Evolutionary conservation across 148 eudicot species (phyloP).

Genomic region (Simmondsia chinensis): DNA sequence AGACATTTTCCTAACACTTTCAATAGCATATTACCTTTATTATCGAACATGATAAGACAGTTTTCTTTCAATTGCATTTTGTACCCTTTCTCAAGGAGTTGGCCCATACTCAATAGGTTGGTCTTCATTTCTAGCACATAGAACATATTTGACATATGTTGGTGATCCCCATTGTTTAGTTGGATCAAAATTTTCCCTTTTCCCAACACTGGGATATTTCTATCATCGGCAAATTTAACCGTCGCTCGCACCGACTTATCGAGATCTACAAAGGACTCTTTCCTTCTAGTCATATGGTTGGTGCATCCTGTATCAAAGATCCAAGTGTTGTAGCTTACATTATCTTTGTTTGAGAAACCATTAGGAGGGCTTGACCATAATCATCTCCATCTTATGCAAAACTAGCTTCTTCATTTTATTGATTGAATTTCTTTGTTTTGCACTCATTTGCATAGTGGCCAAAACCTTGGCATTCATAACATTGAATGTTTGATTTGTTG

Average conservation of each 20-base stretch:
- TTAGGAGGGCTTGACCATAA: neutral
- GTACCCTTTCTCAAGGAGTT: neutral
- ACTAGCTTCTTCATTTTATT: neutral
- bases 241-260: neutral
- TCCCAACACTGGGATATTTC: neutral
- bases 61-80: neutral
- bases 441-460: constrained; percentile 15
- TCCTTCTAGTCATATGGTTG: constrained; percentile 1
- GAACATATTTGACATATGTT: neutral
- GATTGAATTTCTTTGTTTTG: neutral
- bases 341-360: neutral
- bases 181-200: neutral
- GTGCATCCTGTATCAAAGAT: constrained; percentile 2
- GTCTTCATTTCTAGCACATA: neutral
- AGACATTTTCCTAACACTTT: too few species aligned
- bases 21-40: too few species aligned
- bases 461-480: constrained; percentile 8
- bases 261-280: neutral
- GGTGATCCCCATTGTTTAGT: neutral
- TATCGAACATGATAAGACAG: neutral
- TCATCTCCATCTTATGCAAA: neutral
- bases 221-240: constrained; percentile 5
- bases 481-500: constrained; percentile 10
- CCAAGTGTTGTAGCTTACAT: neutral
- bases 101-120: neutral